phyloP scores from a whole-genome alignment of 768 basidiomycete species.

The Melanogaster broomeanus region DNA sequence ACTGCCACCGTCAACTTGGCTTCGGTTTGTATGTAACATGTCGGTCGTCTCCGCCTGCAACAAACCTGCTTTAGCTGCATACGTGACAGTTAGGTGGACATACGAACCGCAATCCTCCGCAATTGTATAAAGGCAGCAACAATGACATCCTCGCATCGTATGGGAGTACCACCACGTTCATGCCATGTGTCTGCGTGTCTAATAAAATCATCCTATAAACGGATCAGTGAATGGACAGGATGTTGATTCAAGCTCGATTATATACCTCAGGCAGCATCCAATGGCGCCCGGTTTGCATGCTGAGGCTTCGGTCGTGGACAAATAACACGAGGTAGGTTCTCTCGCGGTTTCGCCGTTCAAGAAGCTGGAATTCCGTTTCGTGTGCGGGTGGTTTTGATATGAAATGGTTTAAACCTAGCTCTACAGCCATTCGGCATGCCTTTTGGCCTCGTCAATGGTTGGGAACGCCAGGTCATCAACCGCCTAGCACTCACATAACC shows the following conservation, averaged over 20 bases:
- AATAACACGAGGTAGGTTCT: constrained; percentile 85
- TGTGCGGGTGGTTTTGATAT: constrained; percentile 50
- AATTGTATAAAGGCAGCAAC: constrained; percentile 76
- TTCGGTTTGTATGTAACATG: constrained; percentile 59
- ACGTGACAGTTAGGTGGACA: background rate
- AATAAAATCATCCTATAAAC: constrained; percentile 63
- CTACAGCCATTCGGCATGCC: constrained; percentile 89
- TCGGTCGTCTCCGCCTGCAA: constrained; percentile 78
- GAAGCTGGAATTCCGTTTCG: constrained; percentile 65
- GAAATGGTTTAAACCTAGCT: constrained; percentile 78
- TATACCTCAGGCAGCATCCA: constrained; percentile 84
- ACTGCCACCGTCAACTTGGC: constrained; percentile 41
- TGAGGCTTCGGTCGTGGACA: constrained; percentile 83
- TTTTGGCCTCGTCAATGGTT: constrained; percentile 26
- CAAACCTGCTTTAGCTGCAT: constrained; percentile 1
- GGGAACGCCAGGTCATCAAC: background rate
- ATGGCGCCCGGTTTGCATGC: constrained; percentile 81
- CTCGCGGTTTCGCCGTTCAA: constrained; percentile 83
- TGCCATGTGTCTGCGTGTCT: constrained; percentile 74
- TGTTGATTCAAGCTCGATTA: background rate
- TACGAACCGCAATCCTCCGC: constrained; percentile 74
- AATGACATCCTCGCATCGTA: constrained; percentile 80
- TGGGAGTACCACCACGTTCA: constrained; percentile 48
- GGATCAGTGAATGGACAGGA: constrained; percentile 12
- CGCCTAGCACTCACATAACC: constrained; percentile 61